Evolutionary conservation across 768 basidiomycete genomes (phyloP).

Genomic region (Serendipita sp.): DNA sequence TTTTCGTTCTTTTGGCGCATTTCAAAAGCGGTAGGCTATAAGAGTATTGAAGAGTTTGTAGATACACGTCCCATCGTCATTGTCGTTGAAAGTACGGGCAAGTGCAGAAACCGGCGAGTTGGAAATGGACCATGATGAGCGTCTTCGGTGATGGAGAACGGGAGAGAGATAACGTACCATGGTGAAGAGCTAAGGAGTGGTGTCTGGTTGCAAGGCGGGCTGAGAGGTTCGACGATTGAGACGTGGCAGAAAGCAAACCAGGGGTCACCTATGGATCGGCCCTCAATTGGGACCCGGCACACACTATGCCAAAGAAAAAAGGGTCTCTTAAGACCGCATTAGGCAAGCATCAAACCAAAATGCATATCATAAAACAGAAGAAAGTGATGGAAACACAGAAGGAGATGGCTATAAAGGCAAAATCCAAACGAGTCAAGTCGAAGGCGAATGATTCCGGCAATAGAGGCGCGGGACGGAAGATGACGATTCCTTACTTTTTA

Average conservation of each 20-base stretch:
- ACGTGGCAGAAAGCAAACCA: neutral
- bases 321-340: neutral
- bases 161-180: neutral
- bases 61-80: neutral
- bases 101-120: neutral
- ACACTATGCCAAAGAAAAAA: neutral
- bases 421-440: neutral
- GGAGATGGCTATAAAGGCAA: neutral
- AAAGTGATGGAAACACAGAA: neutral
- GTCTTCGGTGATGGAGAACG: neutral
- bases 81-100: neutral
- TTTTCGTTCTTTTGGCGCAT: conserved; percentile 65
- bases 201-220: neutral
- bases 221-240: neutral
- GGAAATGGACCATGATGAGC: neutral
- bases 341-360: neutral
- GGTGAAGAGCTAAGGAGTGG: neutral
- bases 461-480: neutral
- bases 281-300: neutral
- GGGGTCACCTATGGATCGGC: neutral
- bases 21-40: conserved; percentile 69
- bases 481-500: neutral
- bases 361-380: neutral
- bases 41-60: neutral
- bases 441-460: neutral